Conservation (phyloP, 1,139 yeast species). For the Taphrina deformans region DNA sequence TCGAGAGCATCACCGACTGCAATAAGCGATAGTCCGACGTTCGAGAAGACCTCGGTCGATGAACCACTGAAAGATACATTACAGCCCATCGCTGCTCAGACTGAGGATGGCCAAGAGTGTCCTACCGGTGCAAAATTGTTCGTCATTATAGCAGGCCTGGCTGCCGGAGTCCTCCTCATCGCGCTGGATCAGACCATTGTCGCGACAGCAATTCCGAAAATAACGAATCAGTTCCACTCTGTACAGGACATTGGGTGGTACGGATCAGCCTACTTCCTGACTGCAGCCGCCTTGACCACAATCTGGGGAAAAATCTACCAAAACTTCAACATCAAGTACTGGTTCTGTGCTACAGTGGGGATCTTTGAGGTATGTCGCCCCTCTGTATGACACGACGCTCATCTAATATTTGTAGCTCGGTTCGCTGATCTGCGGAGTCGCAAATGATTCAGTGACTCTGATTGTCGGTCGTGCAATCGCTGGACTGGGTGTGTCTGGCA, state of each 20-base stretch:
- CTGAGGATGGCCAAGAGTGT: not conserved
- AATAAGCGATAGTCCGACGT: not conserved
- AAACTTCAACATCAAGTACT: conserved; percentile 60
- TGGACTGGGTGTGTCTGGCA: conserved; percentile 74
- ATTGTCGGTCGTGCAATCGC: conserved; percentile 71
- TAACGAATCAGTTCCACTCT: conserved; percentile 56
- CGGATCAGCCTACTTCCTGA: conserved; percentile 51
- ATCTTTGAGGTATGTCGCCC: conserved; percentile 51
- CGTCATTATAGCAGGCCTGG: conserved; percentile 52
- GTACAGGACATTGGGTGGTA: conserved; percentile 59
- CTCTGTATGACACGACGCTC: no score
- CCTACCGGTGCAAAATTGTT: not conserved
- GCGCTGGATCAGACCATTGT: conserved; percentile 71
- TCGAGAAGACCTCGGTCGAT: not conserved
- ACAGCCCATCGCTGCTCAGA: not conserved
- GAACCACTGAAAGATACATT: not conserved
- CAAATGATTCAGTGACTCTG: conserved; percentile 59
- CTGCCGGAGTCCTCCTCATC: conserved; percentile 56
- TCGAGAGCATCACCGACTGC: not conserved
- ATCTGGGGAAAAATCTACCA: conserved; percentile 63
- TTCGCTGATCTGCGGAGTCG: conserved; percentile 53
- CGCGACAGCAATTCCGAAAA: conserved; percentile 57
- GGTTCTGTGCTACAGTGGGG: conserved; percentile 54
- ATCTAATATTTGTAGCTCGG: conserved; percentile 34
- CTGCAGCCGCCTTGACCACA: conserved; percentile 59